These are phyloP conservation scores for Lentinula detonsa DNA, from an alignment of 768 basidiomycete species.

Conservation along the genomic window DNA sequence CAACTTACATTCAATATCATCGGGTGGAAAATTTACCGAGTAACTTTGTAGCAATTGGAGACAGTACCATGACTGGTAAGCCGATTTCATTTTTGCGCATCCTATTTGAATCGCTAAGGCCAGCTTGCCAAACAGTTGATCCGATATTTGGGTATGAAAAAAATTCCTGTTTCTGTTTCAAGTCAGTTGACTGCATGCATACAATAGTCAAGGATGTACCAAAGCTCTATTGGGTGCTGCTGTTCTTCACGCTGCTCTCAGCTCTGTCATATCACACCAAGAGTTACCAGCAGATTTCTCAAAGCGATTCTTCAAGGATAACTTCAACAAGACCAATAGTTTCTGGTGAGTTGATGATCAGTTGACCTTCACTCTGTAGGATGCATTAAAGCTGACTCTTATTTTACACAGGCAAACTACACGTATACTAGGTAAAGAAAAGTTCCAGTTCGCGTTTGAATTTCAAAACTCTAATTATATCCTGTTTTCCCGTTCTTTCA, in stretches of 20 bases:
- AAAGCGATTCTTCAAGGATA: slow-evolving; percentile 5
- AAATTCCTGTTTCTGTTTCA: neutral
- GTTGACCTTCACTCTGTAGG: neutral
- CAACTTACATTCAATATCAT: slow-evolving; percentile 13
- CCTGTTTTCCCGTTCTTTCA: neutral
- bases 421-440: neutral
- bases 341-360: slow-evolving; percentile 2
- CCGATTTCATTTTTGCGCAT: no score
- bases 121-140: slow-evolving; percentile 2
- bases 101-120: no score
- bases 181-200: neutral
- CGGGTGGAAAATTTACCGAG: slow-evolving; percentile 7
- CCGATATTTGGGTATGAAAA: slow-evolving; percentile 13
- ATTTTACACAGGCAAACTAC: neutral
- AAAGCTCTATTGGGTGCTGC: slow-evolving; percentile 14
- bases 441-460: no score
- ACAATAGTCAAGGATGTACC: slow-evolving; percentile 11
- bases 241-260: slow-evolving; percentile 7
- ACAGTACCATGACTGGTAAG: slow-evolving; percentile 4
- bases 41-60: slow-evolving; percentile 14
- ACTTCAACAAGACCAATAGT: slow-evolving; percentile 3
- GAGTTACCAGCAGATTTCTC: slow-evolving; percentile 8
- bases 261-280: neutral
- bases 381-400: neutral
- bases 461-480: no score